Evolutionary conservation across 2,329 filamentous ascomycete genomes (phyloP).

Genomic region (Neocucurbitaria cava): DNA sequence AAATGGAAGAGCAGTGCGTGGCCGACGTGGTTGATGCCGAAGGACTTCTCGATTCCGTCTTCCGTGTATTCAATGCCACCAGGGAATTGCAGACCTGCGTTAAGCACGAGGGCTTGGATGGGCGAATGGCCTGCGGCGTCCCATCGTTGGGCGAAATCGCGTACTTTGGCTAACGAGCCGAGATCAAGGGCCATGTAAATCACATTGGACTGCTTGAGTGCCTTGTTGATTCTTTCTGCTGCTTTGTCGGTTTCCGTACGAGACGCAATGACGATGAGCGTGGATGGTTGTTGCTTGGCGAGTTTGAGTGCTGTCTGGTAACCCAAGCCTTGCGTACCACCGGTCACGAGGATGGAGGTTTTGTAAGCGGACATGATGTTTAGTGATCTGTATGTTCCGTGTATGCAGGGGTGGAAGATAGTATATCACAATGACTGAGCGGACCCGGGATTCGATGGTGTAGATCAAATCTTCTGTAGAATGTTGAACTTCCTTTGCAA

Average conservation of each 20-base stretch:
- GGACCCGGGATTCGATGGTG: background rate
- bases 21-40: constrained; percentile 59
- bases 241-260: constrained; percentile 53
- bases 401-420: background rate
- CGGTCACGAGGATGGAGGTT: constrained; percentile 38
- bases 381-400: background rate
- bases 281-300: constrained; percentile 21
- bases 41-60: constrained; percentile 58
- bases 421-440: background rate
- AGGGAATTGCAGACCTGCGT: constrained; percentile 58
- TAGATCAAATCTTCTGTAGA: background rate
- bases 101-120: constrained; percentile 56
- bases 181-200: constrained; percentile 56
- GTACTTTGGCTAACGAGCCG: constrained; percentile 48
- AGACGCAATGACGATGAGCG: constrained; percentile 27
- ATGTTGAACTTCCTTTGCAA: background rate
- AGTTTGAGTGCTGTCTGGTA: constrained; percentile 22
- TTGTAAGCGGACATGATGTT: constrained; percentile 38
- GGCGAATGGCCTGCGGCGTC: constrained; percentile 45
- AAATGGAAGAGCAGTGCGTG: constrained; percentile 60
- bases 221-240: constrained; percentile 54
- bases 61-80: constrained; percentile 39
- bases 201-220: constrained; percentile 50
- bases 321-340: constrained; percentile 36
- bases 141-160: constrained; percentile 52